These are phyloP conservation scores for Neoboletus subvelutipes DNA, from an alignment of 768 basidiomycete species.

Conservation along the genomic window DNA sequence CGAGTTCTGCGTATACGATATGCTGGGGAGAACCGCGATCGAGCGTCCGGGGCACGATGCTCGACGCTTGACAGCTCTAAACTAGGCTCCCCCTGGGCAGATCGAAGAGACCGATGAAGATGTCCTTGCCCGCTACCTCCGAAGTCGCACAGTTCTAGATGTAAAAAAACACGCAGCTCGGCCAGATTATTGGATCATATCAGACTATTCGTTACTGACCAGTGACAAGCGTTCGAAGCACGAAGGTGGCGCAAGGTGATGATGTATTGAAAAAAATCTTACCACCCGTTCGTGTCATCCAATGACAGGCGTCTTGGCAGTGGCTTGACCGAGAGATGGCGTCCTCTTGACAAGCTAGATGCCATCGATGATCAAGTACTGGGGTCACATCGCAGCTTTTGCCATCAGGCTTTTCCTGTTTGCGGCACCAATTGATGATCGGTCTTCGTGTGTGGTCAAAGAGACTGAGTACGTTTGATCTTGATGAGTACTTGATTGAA, in stretches of 20 bases:
- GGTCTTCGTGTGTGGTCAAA: neutral
- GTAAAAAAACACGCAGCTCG: neutral
- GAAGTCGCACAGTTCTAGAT: neutral
- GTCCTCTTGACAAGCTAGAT: constrained; percentile 1
- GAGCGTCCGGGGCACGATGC: neutral
- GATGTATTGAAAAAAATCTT: constrained; percentile 5
- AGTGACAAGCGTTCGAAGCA: neutral
- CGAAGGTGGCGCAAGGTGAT: neutral
- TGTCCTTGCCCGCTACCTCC: neutral
- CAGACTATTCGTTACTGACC: neutral
- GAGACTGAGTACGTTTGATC: neutral
- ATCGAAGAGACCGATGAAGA: neutral
- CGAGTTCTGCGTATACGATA: neutral
- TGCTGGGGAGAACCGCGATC: neutral
- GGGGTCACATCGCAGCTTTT: neutral
- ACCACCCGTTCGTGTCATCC: neutral
- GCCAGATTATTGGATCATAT: neutral
- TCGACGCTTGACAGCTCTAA: neutral
- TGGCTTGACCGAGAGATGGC: constrained; percentile 3
- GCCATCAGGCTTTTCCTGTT: neutral
- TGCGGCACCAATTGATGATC: constrained; percentile 13
- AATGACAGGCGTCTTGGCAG: constrained; percentile 10
- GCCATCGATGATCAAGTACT: constrained; percentile 1
- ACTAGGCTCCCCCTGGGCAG: neutral
- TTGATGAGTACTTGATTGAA: neutral